Base-by-base conservation (phyloP, 768 basidiomycete genomes). In the Phaffia tasmanica region DNA sequence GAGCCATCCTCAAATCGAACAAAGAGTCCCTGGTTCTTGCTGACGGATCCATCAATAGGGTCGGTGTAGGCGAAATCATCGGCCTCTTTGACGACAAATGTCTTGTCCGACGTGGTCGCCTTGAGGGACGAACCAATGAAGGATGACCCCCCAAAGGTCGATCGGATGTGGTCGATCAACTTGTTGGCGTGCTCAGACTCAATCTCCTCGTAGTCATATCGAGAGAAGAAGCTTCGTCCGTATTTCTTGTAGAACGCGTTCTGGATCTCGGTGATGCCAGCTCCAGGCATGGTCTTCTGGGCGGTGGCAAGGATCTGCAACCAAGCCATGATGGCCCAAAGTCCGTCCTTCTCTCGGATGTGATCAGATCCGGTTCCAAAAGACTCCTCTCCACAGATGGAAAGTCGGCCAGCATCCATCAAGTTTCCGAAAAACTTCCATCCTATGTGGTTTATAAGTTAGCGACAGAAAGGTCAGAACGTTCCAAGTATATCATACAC, bases 401-500 rank as follows among this genome's bases (percentile, higher is more conserved):
- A 97, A 59, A 99, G 83, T 54, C 90, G 83, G 0, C 93, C 94
- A 23, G 95, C 95, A 76, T 99, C 95, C 95, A 99, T 99, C 72
- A 99, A 81, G 79, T 98, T 99, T 57, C 95, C 95, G 75, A 99
- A 99, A 83, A 99, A 99, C 78, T 99, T 99, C 92, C 92, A 97
- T 70, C 94, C 93, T 92, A 70, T 19, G 46, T 54, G 18, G 42
- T 47, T 63, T 57, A 54, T 15, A 50, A 18, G 15, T 53, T 9
- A 48, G 29, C 35, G 29, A 30, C 30, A 5, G 29, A 30, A 62
- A 27, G 23, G 46, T 15, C 21, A 19, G 29, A 47, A 7, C 6
- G 15, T 35, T 27, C 27, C 7, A 49, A 23, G 46, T 8, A 27
- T 27, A 23, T 16, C 11, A 30, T 30, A 61, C 8, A 27, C 47